Conservation (phyloP, 106 monocot species). For the Dendrobium catenatum region DNA sequence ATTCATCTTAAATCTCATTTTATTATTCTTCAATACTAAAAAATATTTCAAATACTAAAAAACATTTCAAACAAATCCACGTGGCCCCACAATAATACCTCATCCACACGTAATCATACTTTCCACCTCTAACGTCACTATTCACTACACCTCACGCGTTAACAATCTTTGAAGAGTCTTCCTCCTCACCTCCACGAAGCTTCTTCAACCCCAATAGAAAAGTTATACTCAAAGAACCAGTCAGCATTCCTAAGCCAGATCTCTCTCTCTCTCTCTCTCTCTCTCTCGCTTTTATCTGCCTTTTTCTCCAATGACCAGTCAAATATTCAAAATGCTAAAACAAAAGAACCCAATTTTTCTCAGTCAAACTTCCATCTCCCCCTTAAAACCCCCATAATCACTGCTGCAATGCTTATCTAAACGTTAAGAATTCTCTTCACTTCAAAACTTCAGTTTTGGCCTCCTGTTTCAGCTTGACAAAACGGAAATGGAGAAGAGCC, state of each 20-base stretch:
- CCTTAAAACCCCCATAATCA: background rate
- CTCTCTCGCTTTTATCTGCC: no score
- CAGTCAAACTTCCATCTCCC: background rate
- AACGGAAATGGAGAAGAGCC: background rate
- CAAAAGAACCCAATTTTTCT: background rate
- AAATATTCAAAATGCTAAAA: no score
- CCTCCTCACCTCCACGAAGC: background rate
- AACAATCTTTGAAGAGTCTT: background rate
- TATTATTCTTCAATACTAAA: no score
- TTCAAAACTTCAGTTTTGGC: background rate
- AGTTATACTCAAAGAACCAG: background rate
- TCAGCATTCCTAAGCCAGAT: background rate
- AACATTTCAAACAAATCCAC: no score
- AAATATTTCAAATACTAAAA: no score
- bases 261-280: background rate
- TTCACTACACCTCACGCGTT: background rate
- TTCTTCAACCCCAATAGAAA: background rate
- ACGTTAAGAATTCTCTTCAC: background rate
- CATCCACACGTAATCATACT: background rate
- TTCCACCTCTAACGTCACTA: background rate
- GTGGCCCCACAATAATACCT: background rate
- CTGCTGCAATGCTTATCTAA: background rate
- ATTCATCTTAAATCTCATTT: no score
- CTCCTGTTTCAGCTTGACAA: background rate
- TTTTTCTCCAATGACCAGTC: conserved; percentile 1